Conservation (phyloP, 176 grass and related monocot genomes). For the Bolboschoenus planiculmis region DNA sequence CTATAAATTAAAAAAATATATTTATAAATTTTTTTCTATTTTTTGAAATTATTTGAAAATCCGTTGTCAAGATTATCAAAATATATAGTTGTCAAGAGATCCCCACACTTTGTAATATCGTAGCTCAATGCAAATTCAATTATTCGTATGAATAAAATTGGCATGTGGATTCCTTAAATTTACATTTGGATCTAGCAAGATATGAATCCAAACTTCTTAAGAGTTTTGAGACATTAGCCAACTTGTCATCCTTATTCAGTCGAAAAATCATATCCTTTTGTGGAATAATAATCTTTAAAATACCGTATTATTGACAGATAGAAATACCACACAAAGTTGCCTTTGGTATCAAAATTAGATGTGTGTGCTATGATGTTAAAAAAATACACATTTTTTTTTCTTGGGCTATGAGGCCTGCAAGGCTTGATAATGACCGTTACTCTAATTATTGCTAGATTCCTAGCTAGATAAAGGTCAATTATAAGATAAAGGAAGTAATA, state of each 20-base stretch:
- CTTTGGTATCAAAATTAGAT: not conserved
- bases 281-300: too few relatives aligned
- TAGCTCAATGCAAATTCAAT: too few relatives aligned
- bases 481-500: not conserved
- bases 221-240: not conserved
- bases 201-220: too few relatives aligned
- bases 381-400: not conserved
- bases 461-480: not conserved
- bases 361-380: not conserved
- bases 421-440: not conserved
- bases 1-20: too few relatives aligned
- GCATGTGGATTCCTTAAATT: too few relatives aligned
- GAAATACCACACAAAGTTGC: not conserved
- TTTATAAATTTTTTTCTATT: too few relatives aligned
- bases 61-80: too few relatives aligned
- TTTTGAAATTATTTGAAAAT: too few relatives aligned
- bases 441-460: not conserved
- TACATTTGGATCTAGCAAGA: too few relatives aligned
- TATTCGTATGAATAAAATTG: too few relatives aligned
- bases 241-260: not conserved
- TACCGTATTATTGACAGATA: not conserved
- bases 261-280: not conserved
- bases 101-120: too few relatives aligned
- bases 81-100: too few relatives aligned
- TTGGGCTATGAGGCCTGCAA: not conserved